Conservation (phyloP, 768 basidiomycete species). For the Pulveroboletus sp. region DNA sequence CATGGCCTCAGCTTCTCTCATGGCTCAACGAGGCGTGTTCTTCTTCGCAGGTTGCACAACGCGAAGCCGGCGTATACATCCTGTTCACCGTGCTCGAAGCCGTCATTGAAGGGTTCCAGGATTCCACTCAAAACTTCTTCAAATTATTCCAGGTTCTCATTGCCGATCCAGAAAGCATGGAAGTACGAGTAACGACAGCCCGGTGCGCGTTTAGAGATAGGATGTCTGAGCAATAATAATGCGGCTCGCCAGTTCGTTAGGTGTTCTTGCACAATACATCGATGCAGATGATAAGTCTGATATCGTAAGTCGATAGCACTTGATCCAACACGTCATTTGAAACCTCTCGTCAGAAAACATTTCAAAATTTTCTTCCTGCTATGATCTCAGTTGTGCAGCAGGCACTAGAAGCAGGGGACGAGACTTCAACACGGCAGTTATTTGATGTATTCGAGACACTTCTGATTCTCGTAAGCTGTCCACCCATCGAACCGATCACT, state of each 20-base stretch:
- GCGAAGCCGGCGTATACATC: constrained; percentile 90
- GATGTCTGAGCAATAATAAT: constrained; percentile 2
- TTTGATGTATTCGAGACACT: constrained; percentile 97
- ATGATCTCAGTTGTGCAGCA: constrained; percentile 90
- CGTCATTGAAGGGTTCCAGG: constrained; percentile 84
- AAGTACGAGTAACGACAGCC: constrained; percentile 88
- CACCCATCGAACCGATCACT: neutral
- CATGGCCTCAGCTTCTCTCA: constrained; percentile 85
- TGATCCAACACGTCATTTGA: neutral
- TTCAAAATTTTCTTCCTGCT: constrained; percentile 79
- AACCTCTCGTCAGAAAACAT: constrained; percentile 54
- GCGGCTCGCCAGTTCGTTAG: constrained; percentile 56
- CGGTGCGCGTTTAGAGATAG: constrained; percentile 39
- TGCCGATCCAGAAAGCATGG: constrained; percentile 77
- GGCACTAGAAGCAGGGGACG: constrained; percentile 73
- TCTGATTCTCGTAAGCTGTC: constrained; percentile 69
- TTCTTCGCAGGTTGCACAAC: constrained; percentile 63
- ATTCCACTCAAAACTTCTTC: constrained; percentile 70
- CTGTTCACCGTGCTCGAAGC: constrained; percentile 89
- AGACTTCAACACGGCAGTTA: constrained; percentile 76
- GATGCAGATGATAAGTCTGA: constrained; percentile 82
- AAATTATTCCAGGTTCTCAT: constrained; percentile 71
- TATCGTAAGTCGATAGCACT: constrained; percentile 52
- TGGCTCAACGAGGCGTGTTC: constrained; percentile 78
- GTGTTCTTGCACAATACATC: constrained; percentile 90